Conservation (phyloP, 2,329 filamentous ascomycete genomes). For the Byssoonygena ceratinophila region DNA sequence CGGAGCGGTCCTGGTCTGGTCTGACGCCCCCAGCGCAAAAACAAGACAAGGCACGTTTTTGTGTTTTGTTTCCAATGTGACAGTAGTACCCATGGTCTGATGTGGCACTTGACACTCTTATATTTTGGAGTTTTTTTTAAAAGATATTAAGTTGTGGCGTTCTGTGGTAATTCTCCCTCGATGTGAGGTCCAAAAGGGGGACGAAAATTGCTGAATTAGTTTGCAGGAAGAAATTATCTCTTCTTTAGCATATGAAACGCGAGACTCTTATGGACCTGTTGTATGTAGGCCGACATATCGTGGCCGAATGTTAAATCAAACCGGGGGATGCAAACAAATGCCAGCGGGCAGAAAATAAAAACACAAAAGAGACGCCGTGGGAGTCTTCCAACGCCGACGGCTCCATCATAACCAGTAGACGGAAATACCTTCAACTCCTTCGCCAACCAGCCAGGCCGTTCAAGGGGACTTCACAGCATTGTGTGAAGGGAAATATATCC, state of each 20-base stretch:
- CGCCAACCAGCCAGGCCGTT: neutral
- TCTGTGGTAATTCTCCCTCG: no score
- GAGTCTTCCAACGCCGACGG: constrained; percentile 1
- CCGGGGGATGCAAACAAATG: neutral
- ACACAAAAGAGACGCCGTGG: neutral
- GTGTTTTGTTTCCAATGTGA: neutral
- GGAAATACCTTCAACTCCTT: neutral
- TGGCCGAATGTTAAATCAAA: no score
- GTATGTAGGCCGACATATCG: no score
- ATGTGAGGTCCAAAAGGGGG: no score
- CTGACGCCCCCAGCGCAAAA: no score
- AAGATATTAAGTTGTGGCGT: no score
- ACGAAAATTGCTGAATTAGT: no score
- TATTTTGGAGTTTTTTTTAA: no score
- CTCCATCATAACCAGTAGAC: constrained; percentile 1
- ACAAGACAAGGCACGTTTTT: neutral
- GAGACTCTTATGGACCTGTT: no score
- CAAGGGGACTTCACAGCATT: neutral
- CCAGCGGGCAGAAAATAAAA: constrained; percentile 6
- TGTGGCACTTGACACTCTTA: neutral
- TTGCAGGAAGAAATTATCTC: neutral
- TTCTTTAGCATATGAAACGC: neutral
- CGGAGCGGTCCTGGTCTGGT: neutral
- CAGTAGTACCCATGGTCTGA: neutral
- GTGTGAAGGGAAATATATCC: neutral